Evolutionary conservation across 192 early-diverging fungal species (phyloP).

Genomic region (Podila horticola): DNA sequence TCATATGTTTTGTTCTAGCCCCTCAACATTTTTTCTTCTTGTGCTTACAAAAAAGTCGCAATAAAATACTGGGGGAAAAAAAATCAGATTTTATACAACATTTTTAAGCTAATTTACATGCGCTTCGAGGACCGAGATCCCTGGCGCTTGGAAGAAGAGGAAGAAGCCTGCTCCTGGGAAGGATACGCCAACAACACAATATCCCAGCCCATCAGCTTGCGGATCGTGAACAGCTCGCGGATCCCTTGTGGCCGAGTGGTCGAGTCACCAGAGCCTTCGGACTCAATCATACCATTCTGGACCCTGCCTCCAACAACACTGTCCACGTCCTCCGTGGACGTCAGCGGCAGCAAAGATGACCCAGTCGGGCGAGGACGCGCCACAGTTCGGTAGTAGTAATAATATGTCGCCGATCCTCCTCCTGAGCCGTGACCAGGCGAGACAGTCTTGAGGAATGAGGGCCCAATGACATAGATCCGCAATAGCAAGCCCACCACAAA

Average conservation of each 20-base stretch:
- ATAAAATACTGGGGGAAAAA: neutral
- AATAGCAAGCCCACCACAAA: slow-evolving; percentile 33
- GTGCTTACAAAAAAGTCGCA: too few relatives aligned
- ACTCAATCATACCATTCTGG: neutral
- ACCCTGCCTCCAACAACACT: neutral
- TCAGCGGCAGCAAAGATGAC: neutral
- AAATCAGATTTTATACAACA: neutral
- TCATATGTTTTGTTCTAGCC: neutral
- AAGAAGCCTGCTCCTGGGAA: slow-evolving; percentile 3
- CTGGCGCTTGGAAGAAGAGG: neutral
- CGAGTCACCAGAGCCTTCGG: neutral
- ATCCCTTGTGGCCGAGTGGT: slow-evolving; percentile 35
- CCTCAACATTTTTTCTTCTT: too few relatives aligned
- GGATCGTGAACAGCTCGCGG: slow-evolving; percentile 40
- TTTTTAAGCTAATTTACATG: too few relatives aligned
- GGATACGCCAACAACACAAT: slow-evolving; percentile 44
- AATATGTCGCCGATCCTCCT: slow-evolving; percentile 21
- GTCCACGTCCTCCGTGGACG: neutral
- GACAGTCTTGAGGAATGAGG: slow-evolving; percentile 33
- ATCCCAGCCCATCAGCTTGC: slow-evolving; percentile 36
- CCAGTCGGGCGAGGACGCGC: slow-evolving; percentile 10
- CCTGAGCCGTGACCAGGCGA: neutral
- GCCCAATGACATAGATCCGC: slow-evolving; percentile 44
- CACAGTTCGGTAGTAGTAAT: slow-evolving; percentile 35
- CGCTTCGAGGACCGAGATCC: neutral